Evolutionary conservation across 2,329 filamentous ascomycete species (phyloP).

Genomic region (Cercospora janseana): DNA sequence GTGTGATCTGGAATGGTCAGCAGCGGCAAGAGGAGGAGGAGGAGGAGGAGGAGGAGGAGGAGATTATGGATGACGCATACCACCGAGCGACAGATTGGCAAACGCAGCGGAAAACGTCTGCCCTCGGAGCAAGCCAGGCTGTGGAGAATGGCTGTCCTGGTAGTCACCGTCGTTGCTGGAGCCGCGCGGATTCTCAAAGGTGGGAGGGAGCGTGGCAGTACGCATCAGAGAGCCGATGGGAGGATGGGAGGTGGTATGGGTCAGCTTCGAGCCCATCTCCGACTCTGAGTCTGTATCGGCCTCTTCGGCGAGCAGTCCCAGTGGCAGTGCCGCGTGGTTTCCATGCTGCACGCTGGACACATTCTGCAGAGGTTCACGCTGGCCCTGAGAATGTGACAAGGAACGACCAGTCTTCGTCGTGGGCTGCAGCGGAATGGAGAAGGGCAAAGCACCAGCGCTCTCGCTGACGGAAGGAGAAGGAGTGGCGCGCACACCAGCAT

Average conservation of each 20-base stretch:
- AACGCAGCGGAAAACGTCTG: slow-evolving; percentile 32
- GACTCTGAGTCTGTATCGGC: slow-evolving; percentile 32
- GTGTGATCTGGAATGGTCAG: slow-evolving; percentile 29
- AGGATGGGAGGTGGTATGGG: slow-evolving; percentile 37
- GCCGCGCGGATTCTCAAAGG: slow-evolving; percentile 23
- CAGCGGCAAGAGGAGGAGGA: no score
- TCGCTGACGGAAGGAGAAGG: slow-evolving; percentile 39
- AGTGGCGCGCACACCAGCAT: slow-evolving; percentile 34
- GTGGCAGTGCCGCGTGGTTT: slow-evolving; percentile 28
- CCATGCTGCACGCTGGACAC: slow-evolving; percentile 11
- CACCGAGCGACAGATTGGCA: slow-evolving; percentile 32
- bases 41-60: no score
- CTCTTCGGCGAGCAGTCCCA: slow-evolving; percentile 35
- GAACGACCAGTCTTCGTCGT: slow-evolving; percentile 92
- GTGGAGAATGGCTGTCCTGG: slow-evolving; percentile 24
- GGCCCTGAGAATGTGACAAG: slow-evolving; percentile 78
- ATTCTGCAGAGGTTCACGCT: slow-evolving; percentile 29
- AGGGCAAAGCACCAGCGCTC: slow-evolving; percentile 65
- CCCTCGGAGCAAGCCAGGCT: slow-evolving; percentile 20
- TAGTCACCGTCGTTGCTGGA: slow-evolving; percentile 25
- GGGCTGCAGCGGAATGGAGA: slow-evolving; percentile 82
- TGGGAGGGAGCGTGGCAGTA: slow-evolving; percentile 33
- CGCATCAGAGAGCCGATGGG: slow-evolving; percentile 34
- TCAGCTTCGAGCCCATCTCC: slow-evolving; percentile 28
- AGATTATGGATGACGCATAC: slow-evolving; percentile 16